Evolutionary conservation across 495 filamentous ascomycete species (phyloP), one percentile per base, ranked within the genome.

Genomic region (Pseudotulostoma volvatum): DNA sequence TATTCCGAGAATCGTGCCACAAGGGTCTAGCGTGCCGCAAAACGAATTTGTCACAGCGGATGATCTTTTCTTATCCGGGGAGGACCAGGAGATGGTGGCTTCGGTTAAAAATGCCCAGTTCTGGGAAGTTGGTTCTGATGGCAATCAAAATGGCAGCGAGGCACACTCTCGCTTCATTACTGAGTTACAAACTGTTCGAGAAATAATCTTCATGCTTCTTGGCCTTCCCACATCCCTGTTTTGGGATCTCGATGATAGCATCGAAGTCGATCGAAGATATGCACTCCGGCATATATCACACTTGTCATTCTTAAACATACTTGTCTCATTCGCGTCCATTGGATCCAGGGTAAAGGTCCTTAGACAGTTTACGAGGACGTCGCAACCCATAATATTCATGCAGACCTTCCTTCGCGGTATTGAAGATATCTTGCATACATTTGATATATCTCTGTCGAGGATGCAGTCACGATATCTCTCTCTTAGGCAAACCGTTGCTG

Each of bases 151-250:
- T 14, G 33, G 23, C 43, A 55, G 43, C 45, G 54, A 44, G 46
- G 43, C 45, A 34, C 59, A 38, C 42, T 63, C 46, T 59, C 71
- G 47, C 54, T 56, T 60, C 2, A 57, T 92, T 23, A 76, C 81
- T 0, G 85, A 90, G 48, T 59, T 81, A 1, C 80, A 88, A 39
- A 53, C 75, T 3, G 61, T 87, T 21, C 76, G 87, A 31, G 87
- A 96, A 45, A 65, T 73, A 1, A 60, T 93, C 1, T 87, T 81
- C 45, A 88, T 93, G 84, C 70, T 96, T 1, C 67, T 73, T 21
- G 86, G 84, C 0, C 59, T 93, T 14, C 72, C 77, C 25, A 92
- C 82, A 0, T 77, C 73, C 14, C 53, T 93, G 4, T 93, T 81
- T 40, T 47, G 47, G 51, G 52, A 52, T 5, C 34, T 59, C 23